Evolutionary conservation across 2,329 filamentous ascomycete genomes (phyloP), one percentile per base, ranked within the genome.

Genomic region (Fusarium buharicum): DNA sequence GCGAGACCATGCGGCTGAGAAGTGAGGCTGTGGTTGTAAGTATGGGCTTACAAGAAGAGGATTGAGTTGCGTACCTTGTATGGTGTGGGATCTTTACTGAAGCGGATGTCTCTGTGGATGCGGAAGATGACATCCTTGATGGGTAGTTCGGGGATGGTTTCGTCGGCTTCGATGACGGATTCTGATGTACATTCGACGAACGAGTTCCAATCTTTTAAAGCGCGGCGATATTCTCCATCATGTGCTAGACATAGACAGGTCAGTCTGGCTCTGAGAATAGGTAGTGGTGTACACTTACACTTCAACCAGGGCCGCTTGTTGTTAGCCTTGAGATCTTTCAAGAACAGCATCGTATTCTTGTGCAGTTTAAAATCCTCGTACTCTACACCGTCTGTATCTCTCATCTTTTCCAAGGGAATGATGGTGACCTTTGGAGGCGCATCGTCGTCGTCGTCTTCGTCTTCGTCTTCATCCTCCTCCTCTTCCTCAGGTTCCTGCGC

Each of bases 91-190:
- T 96, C 89, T 67, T 91, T 90, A 70, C 84, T 90, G 77, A 96
- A 97, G 51, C 93, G 86, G 38, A 95, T 84, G 69, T 97, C 93
- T 68, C 93, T 84, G 76, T 96, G 92, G 56, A 97, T 95, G 59
- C 93, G 88, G 74, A 94, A 96, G 43, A 92, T 87, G 67, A 96
- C 80, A 72, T 97, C 93, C 75, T 96, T 95, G 50, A 89, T 81
- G 2, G 93, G 93, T 18, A 97, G 79, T 68, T 97, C 92, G 1
- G 93, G 93, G 37, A 97, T 86, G 1, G 92, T 96, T 51, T 90
- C 86, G 73, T 97, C 93, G 34, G 84, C 82, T 55, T 89, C 86
- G 17, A 85, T 84, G 50, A 97, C 82, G 59, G 86, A 89, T 58
- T 89, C 82, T 1, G 90, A 91, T 34, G 95, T 80, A 10, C 81